Percentiles rank a stretch among this genome's conserved stretches.
Evolutionary conservation across 2,329 filamentous ascomycete species (phyloP).

Genomic region (Reticulascus tulasneorum): DNA sequence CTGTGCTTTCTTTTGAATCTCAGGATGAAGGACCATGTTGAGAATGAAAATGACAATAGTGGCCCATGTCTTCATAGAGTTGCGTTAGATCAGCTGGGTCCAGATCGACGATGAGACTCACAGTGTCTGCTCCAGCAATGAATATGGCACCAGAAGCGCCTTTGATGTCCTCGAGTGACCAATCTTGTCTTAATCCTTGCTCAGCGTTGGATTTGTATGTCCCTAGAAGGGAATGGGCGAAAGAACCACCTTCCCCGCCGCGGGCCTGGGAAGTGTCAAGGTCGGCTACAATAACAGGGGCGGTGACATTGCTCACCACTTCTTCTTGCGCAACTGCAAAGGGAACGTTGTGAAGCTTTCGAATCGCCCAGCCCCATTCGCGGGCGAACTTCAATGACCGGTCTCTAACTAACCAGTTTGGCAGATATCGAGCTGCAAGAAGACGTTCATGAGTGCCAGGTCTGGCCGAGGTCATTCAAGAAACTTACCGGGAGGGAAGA

Average conservation of each 20-base stretch:
- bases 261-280: conserved; percentile 11
- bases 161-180: conserved; percentile 36
- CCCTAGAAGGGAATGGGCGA: conserved; percentile 11
- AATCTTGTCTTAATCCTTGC: conserved; percentile 7
- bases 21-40: conserved; percentile 25
- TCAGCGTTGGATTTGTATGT: conserved; percentile 7
- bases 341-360: conserved; percentile 26
- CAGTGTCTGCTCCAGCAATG: conserved; percentile 43
- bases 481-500: conserved; percentile 36
- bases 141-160: conserved; percentile 45
- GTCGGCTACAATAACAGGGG: conserved; percentile 7
- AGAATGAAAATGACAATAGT: conserved; percentile 14
- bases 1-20: conserved; percentile 42
- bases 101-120: conserved; percentile 13
- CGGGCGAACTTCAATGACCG: conserved; percentile 27
- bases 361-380: conserved; percentile 29
- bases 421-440: conserved; percentile 33
- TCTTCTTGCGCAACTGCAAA: conserved; percentile 23
- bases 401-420: conserved; percentile 28
- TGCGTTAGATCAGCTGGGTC: too few relatives aligned
- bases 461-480: conserved; percentile 10
- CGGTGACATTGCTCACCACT: conserved; percentile 18
- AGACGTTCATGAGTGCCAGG: conserved; percentile 14
- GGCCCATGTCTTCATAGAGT: conserved; percentile 23
- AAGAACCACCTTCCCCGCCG: conserved; percentile 12